Conservation (phyloP, 179 eudicot species). For the Pouteria campechiana region DNA sequence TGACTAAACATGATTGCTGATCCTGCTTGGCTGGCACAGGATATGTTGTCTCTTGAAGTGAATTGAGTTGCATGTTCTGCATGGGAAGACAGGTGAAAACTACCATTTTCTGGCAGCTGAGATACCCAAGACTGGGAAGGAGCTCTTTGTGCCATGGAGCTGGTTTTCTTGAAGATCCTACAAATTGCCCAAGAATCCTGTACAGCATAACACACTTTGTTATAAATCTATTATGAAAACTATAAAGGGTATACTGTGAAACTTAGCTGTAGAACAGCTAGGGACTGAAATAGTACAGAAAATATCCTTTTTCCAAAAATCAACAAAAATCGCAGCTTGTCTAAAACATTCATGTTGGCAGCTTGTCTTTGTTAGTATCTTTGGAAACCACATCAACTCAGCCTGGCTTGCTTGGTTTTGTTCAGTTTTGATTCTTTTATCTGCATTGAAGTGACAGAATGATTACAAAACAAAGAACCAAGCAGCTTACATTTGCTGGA, state of each 20-base stretch:
- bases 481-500: conserved; percentile 40
- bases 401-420: no score
- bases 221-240: not conserved
- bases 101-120: conserved; percentile 20
- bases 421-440: no score
- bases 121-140: conserved; percentile 67
- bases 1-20: conserved; percentile 9
- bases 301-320: no score
- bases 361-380: no score
- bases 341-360: no score
- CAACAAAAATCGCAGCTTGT: no score
- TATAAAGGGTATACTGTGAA: not conserved
- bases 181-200: conserved; percentile 98
- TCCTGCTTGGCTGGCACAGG: conserved; percentile 11
- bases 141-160: conserved; percentile 47
- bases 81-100: conserved; percentile 17
- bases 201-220: not conserved
- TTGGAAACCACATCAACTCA: no score
- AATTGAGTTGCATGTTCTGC: conserved; percentile 11
- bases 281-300: no score
- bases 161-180: conserved; percentile 87
- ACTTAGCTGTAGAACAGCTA: not conserved
- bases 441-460: not conserved
- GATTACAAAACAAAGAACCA: not conserved
- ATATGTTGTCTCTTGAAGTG: conserved; percentile 30